A percentile compares a stretch with the other conserved stretches of the same genome.
Evolutionary conservation across 768 basidiomycete species (phyloP).

Genomic region (Russula vinacea): DNA sequence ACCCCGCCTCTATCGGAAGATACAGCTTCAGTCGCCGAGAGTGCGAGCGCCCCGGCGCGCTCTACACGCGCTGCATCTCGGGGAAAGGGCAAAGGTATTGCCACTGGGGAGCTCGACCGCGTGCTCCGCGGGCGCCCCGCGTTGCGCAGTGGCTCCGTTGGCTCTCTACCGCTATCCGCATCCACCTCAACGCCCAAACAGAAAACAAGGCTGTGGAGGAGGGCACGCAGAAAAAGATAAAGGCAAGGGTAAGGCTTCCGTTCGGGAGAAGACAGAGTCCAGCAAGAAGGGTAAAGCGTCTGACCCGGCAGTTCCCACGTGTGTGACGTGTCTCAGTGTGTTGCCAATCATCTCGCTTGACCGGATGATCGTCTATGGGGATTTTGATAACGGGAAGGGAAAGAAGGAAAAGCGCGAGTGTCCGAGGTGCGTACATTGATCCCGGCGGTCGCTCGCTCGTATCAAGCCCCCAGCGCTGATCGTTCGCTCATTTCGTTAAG

Average conservation of each 20-base stretch:
- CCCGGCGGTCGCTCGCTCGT: slow-evolving; percentile 13
- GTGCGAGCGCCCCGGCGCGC: slow-evolving; percentile 32
- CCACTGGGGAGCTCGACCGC: slow-evolving; percentile 17
- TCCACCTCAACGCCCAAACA: slow-evolving; percentile 17
- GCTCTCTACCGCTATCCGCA: slow-evolving; percentile 8
- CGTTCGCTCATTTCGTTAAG: slow-evolving; percentile 39
- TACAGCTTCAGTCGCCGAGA: slow-evolving; percentile 38
- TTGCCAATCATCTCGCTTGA: slow-evolving; percentile 76
- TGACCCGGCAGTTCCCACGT: slow-evolving; percentile 47
- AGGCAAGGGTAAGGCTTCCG: slow-evolving; percentile 27
- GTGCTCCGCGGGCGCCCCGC: slow-evolving; percentile 28
- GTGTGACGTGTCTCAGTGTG: slow-evolving; percentile 65
- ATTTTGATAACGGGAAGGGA: slow-evolving; percentile 44
- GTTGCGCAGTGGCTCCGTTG: slow-evolving; percentile 18
- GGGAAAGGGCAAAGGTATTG: slow-evolving; percentile 25
- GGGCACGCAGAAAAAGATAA: slow-evolving; percentile 29
- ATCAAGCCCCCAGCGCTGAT: slow-evolving; percentile 12
- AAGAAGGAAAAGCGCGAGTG: slow-evolving; percentile 53
- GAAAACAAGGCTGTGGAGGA: slow-evolving; percentile 24
- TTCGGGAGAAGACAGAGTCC: slow-evolving; percentile 20
- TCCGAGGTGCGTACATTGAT: slow-evolving; percentile 55
- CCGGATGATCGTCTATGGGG: slow-evolving; percentile 70
- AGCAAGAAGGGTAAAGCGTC: slow-evolving; percentile 29
- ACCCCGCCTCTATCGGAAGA: slow-evolving; percentile 51
- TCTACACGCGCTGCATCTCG: slow-evolving; percentile 32